Base-by-base conservation (phyloP, 257 asterid species). In the Solanum acaule region DNA sequence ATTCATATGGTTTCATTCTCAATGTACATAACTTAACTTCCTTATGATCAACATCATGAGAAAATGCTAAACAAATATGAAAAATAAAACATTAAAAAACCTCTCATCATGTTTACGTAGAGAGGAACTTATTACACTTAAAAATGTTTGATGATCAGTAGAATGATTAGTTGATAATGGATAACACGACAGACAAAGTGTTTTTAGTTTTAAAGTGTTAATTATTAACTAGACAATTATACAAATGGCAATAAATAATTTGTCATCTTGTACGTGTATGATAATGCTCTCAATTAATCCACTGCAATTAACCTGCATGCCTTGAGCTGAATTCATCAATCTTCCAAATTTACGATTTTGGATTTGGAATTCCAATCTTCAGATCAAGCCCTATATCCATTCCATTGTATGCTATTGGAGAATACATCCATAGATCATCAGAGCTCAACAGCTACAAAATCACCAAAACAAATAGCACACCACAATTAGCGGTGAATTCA, bases 391-490 rank as follows among this genome's bases (percentile, higher is more conserved):
- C 98, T 2, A 94, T 90, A 89, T 95, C 98, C 93, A 95, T 94
- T 89, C 98, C 98, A 70, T 94, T 95, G 92, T 95, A 93, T 67
- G 96, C 98, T 65, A 95, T 93, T 3, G 99, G 99, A 46, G 99
- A 96, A 93, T 94, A 96, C 99, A 96, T 96, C 99, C 99, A 96
- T 88, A 77, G 31, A 31, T 96, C 98, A 90, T 96, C 98, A 9
- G 99, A 94, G 90, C 99, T 94, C 87, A 96, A 92, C 37, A 96
- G 90, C 99, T 96, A 95, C 90, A 88, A 23, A 63, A 56, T 40
- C 22, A 84, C 10, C 37, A 46, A 42, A 78, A 78, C 4, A 31
- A 31, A 31, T 31, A 81, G 16, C 18, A 0, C 49, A 34, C 29
- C 4, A 5, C 0, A 76, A 4, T 23, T 38, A 76, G 56, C 20